Conservation (phyloP, 306 rosid species). For the Pyrus communis region DNA sequence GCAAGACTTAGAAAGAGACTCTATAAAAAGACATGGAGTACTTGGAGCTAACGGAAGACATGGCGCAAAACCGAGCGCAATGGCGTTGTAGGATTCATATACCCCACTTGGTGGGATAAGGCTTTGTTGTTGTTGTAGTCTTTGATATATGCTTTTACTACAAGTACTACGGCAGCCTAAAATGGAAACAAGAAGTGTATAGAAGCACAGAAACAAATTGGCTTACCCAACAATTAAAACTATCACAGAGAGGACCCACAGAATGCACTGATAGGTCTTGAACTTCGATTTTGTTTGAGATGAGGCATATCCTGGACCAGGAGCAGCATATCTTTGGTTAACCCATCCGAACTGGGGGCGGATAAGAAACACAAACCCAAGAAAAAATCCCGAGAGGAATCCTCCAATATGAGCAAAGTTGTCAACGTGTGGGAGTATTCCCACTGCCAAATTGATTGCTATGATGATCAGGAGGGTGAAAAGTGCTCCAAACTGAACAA, state of each 20-base stretch:
- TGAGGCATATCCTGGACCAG: conserved; percentile 26
- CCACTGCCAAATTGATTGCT: conserved; percentile 77
- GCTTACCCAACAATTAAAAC: conserved; percentile 76
- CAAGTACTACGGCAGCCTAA: neutral
- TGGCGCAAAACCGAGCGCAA: too few relatives aligned
- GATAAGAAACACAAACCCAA: conserved; percentile 88
- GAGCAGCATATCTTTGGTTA: conserved; percentile 55
- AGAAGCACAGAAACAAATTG: neutral
- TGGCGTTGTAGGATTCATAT: too few relatives aligned
- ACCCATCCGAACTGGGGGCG: conserved; percentile 98
- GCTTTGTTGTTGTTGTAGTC: too few relatives aligned
- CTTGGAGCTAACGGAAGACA: too few relatives aligned
- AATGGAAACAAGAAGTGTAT: neutral
- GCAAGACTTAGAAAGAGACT: too few relatives aligned
- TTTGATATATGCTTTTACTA: neutral
- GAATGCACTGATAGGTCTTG: conserved; percentile 75
- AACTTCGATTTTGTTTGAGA: conserved; percentile 47
- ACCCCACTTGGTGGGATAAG: too few relatives aligned
- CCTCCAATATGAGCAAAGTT: conserved; percentile 98
- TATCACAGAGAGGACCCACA: conserved; percentile 67
- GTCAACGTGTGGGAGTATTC: conserved; percentile 93
- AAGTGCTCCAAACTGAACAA: conserved; percentile 66
- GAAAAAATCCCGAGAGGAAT: conserved; percentile 77
- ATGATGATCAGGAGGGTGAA: conserved; percentile 68
- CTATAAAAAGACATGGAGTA: too few relatives aligned